Evolutionary conservation across 2,329 filamentous ascomycete species (phyloP), one percentile per base, ranked within the genome.

Genomic region (Talaromyces sp.): DNA sequence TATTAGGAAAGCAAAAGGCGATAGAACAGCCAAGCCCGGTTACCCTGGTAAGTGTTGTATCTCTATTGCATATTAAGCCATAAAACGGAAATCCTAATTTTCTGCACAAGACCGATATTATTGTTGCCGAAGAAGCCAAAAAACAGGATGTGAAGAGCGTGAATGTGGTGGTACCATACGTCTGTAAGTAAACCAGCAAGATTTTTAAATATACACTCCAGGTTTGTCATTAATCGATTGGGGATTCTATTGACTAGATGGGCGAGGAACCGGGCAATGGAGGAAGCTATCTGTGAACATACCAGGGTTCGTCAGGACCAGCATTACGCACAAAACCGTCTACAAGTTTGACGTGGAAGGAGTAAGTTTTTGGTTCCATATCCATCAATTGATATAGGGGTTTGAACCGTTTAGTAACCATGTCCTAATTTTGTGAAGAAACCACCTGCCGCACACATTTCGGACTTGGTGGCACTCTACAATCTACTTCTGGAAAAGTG

Each of bases 281-380:
- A 14, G 40, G 28, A 57, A 57, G 28, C 10, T 57, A n/a, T 57
- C 56, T 14, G 56, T 57, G 27, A 57, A 42, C 42, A 57, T 57
- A 18, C 56, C 56, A 14, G 56, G 34, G 9, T 23, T 30, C 18
- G 5, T 57, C 14, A 47, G 56, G 36, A 14, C 40, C 14, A 57
- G 56, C 28, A 57, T 57, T 34, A 30, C 23, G 27, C 12, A 57
- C 42, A 57, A 57, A 27, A 33, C 14, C n/a, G 56, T 57, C 16
- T 57, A 57, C 40, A 50, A 50, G 33, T 57, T 57, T 18, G 56
- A 57, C 28, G 23, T 5, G 10, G 42, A 57, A 9, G 56, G 56
- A 9, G 56, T 57, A 57, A 50, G 56, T 56, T 30, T 5, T 23
- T 40, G 1, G 3, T 52, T 31, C 10, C 2, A 30, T 52, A 2